These are phyloP conservation scores for Porphyrellus cyaneotinctus DNA, from an alignment of 768 basidiomycete species.

Conservation along the genomic window DNA sequence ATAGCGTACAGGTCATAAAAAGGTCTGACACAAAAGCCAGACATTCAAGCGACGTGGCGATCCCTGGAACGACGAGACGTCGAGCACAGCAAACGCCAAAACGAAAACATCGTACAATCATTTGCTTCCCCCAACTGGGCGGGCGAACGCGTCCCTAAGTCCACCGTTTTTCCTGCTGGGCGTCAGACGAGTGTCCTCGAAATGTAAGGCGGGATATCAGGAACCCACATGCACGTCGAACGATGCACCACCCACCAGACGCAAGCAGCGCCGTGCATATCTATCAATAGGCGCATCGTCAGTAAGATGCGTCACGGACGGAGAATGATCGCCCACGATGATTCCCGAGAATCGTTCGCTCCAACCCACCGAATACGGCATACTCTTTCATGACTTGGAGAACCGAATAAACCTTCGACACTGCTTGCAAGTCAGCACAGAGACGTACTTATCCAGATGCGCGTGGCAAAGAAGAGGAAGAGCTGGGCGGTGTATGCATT, in stretches of 20 bases:
- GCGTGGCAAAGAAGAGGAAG: slow-evolving; percentile 7
- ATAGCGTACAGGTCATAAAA: slow-evolving; percentile 1
- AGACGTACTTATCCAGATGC: slow-evolving; percentile 1
- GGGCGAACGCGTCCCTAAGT: background rate
- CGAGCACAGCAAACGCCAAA: no score
- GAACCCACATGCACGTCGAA: background rate
- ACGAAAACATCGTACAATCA: background rate
- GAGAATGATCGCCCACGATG: background rate
- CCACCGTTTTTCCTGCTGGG: background rate
- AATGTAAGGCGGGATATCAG: background rate
- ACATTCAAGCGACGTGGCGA: background rate
- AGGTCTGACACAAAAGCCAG: slow-evolving; percentile 1
- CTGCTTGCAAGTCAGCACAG: background rate
- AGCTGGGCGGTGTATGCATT: slow-evolving; percentile 4
- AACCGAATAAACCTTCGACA: background rate
- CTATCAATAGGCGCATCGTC: background rate
- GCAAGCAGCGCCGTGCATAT: background rate
- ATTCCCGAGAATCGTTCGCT: slow-evolving; percentile 2
- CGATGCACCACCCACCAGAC: background rate
- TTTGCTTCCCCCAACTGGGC: background rate
- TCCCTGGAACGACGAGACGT: background rate
- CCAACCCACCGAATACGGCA: background rate
- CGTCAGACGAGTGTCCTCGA: background rate
- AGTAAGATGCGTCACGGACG: background rate
- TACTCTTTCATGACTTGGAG: slow-evolving; percentile 2